phyloP scores from a whole-genome alignment of 1,139 yeast species.

The Oligophagozyma castellii region DNA sequence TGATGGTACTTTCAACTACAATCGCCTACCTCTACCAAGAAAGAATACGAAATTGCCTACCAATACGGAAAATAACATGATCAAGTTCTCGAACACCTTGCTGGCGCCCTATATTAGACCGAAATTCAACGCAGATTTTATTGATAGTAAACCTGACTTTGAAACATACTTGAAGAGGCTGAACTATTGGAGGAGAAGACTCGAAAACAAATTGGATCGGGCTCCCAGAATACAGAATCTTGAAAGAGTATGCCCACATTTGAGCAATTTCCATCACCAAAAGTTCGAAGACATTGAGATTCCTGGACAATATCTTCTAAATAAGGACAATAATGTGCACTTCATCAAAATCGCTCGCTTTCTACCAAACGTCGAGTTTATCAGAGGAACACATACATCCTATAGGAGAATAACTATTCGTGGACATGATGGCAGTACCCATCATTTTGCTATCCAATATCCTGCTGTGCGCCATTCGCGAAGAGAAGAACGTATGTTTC shows the following conservation, averaged over 20 bases:
- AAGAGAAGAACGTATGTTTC: conserved; percentile 90
- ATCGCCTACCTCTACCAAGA: conserved; percentile 72
- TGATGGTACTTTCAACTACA: conserved; percentile 83
- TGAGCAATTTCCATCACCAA: conserved; percentile 95
- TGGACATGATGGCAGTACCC: conserved; percentile 86
- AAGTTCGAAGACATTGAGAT: conserved; percentile 95
- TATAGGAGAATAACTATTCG: conserved; percentile 80
- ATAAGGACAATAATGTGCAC: conserved; percentile 73
- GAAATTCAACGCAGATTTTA: conserved; percentile 86
- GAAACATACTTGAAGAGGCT: conserved; percentile 75
- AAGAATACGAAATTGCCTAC: conserved; percentile 85
- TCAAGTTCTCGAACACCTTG: conserved; percentile 86
- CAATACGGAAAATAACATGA: conserved; percentile 79
- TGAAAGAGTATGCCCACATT: conserved; percentile 86
- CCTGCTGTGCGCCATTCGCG: conserved; percentile 98
- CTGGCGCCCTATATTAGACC: conserved; percentile 81
- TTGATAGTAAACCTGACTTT: conserved; percentile 74
- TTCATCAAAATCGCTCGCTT: conserved; percentile 89
- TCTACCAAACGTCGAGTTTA: conserved; percentile 75
- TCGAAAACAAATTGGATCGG: conserved; percentile 85
- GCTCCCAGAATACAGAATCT: conserved; percentile 57
- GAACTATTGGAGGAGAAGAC: conserved; percentile 83
- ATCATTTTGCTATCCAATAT: conserved; percentile 89
- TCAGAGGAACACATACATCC: conserved; percentile 87
- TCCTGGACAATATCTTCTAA: conserved; percentile 86